A percentile compares a stretch with the other conserved stretches of the same genome.
Evolutionary conservation across 345 rosid genomes (phyloP).

Genomic region (Eucalyptus erythrocorys): DNA sequence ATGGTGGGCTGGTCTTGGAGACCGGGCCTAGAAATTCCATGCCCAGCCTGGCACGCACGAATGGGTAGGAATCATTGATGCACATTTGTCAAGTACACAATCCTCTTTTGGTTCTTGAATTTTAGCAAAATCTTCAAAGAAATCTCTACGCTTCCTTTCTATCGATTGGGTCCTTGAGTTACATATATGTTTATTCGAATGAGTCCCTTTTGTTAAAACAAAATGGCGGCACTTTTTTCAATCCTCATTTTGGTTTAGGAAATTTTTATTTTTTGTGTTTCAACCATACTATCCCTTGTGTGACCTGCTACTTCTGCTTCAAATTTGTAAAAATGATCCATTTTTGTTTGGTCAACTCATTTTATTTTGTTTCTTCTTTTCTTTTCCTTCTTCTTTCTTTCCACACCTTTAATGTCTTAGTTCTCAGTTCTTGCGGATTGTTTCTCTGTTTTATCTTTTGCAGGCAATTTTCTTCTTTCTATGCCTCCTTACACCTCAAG

Average conservation of each 20-base stretch:
- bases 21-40: neutral
- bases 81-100: neutral
- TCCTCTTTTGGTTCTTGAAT: neutral
- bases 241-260: too few species aligned
- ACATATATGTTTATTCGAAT: neutral
- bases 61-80: neutral
- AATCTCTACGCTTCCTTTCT: neutral
- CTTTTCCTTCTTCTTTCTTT: too few species aligned
- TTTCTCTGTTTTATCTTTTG: too few species aligned
- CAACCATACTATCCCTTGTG: accelerated
- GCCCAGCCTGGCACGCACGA: neutral
- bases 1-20: neutral
- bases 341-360: too few species aligned
- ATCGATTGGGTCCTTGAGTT: neutral
- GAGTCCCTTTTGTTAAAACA: neutral
- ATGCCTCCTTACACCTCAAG: too few species aligned
- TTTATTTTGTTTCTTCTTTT: too few species aligned
- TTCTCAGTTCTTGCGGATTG: accelerated
- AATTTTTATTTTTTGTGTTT: too few species aligned
- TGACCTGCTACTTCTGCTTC: accelerated
- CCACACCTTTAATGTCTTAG: too few species aligned
- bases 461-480: too few species aligned
- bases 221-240: accelerated
- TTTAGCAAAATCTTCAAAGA: neutral
- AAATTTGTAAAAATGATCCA: accelerated